Evolutionary conservation across 1,284 basidiomycete species (phyloP), one percentile per base, ranked within the genome.

Genomic region (Earliella scabrosa): DNA sequence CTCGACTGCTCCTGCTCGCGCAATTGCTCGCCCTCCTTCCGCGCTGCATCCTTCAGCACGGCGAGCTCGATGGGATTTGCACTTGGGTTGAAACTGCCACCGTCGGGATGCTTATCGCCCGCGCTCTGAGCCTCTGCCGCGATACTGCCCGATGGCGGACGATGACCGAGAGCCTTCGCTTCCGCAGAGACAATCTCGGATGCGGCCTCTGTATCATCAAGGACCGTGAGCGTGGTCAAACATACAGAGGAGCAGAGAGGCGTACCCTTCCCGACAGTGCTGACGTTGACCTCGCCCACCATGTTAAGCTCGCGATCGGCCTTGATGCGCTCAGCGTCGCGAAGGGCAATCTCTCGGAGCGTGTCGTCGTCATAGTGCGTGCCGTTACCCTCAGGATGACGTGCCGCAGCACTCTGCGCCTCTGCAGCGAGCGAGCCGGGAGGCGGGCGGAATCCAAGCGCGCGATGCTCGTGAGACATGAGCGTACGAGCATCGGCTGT

Each of bases 401-500:
- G 64, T 10, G 68, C 61, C 6, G 67, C 64, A 4, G 65, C 69
- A 24, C 64, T 59, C 56, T 71, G 68, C 10, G 71, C 71, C 32
- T 66, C 60, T 0, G 71, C 68, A 4, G 52, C 46, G 44, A 38
- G 48, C 41, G n/a, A 45, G 29, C 43, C 68, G 0, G 64, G 56
- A 0, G 71, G 71, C 4, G 71, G 70, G 26, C 69, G 69, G 59
- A 68, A 72, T 10, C 69, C 70, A 1, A 74, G 66, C 2, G 71
- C 72, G 31, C 68, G 67, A 61, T 73, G 71, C 49, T 73, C 71
- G 41, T 65, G 62, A 2, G 71, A 73, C 66, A 71, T 67, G n/a
- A 72, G 63, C 29, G 58, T 66, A 34, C 70, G 66, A 2, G 69
- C 69, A n/a, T 66, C 69, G 20, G 60, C 65, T 66, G 57, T 16